Evolutionary conservation across 495 filamentous ascomycete species (phyloP).

Genomic region (Xanthoparmelia taractica): DNA sequence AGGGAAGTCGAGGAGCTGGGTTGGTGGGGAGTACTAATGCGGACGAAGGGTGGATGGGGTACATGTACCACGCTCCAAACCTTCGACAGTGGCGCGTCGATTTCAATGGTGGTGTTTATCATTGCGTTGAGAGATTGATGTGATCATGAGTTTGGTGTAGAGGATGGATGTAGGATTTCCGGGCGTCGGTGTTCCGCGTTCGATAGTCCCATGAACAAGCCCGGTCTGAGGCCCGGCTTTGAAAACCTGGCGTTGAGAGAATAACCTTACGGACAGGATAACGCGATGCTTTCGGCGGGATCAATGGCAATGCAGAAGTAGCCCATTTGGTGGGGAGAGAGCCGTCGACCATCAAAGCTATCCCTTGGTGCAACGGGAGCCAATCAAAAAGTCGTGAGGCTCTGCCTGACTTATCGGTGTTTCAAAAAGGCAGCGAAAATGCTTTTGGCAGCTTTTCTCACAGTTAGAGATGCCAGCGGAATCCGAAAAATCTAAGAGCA

Average conservation of each 20-base stretch:
- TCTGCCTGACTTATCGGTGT: neutral
- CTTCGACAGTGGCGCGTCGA: neutral
- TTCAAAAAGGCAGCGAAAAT: neutral
- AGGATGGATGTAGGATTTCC: neutral
- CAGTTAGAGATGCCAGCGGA: neutral
- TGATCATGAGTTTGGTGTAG: neutral
- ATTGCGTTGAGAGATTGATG: neutral
- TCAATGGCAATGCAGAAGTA: no score
- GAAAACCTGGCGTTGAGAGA: neutral
- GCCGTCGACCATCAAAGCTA: neutral
- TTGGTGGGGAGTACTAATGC: neutral
- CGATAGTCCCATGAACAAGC: neutral
- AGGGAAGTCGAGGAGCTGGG: neutral
- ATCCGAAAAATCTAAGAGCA: neutral
- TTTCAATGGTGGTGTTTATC: neutral
- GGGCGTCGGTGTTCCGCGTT: neutral
- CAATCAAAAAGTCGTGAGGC: neutral
- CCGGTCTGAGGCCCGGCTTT: neutral
- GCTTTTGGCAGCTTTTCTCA: no score
- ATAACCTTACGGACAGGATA: no score
- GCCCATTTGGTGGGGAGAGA: no score
- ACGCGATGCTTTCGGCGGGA: no score
- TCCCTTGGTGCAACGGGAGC: neutral
- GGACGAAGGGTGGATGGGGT: neutral
- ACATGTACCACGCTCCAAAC: neutral